Evolutionary conservation across 345 rosid species (phyloP), one percentile per base, ranked within the genome.

Genomic region (Carallia pectinifolia): DNA sequence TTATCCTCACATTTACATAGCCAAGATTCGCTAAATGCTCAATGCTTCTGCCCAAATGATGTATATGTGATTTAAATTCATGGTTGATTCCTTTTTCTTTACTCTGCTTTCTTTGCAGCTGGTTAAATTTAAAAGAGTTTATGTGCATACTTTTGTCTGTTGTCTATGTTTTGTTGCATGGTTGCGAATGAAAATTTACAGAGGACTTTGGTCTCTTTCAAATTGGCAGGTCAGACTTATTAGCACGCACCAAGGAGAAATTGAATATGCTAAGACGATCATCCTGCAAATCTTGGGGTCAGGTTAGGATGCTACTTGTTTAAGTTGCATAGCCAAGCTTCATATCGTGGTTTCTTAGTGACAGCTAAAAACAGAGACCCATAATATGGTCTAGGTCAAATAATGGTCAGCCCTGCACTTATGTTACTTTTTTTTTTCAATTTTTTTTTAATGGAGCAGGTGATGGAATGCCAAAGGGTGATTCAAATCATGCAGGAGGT

Each of bases 191-290:
- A 12, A 37, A 67, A 64, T 53, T 4, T 30, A 15, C 4, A 1
- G 23, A 31, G 16, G 44, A 13, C 37, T 61, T 23, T 56, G 60
- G 18, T 4, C 53, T 62, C 8, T 6, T 64, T 71, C 61, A 66
- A 67, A 44, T 75, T 68, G 80, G 76, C 86, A 90, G 92, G 80
- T 30, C 39, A 90, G 69, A 65, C 76, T 83, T 19, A 39, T 83
- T 38, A 81, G 83, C 66, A 71, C 75, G 23, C 88, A 81, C 84
- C 81, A 68, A 70, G 81, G 75, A 66, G 93, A 86, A 80, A 79
- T 86, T 65, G 80, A 69, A 53, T 79, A 68, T 76, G 80, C 77
- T 0, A 78, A 73, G 75, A 30, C 79, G n/a, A 31, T 83, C 78
- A 34, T 81, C 62, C 52, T 58, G 67, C 83, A 77, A 74, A 66